Base-by-base conservation (phyloP, 2,329 filamentous ascomycete species). In the Plenodomus lindquistii region DNA sequence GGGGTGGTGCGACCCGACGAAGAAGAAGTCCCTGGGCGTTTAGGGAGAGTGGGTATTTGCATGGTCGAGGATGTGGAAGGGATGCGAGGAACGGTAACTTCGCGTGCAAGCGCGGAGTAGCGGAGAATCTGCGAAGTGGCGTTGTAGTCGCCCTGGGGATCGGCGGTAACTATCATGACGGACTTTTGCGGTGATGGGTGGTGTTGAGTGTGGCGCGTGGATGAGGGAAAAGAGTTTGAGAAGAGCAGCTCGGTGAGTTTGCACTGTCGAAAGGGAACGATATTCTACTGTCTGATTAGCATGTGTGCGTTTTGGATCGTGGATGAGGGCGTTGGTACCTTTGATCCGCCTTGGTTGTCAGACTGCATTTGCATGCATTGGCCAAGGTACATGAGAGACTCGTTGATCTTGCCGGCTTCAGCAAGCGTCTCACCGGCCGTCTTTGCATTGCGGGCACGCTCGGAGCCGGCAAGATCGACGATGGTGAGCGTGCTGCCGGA, bases 391-490 rank as follows among this genome's bases (percentile, higher is more conserved):
- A 99, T 99, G 67, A 99, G 77, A 66, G 90, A 96, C 73, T 97
- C 92, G 66, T 99, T 99, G 70, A 99, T 99, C 75, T 97, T 97
- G 44, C 94, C 94, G 29, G 93, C 94, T 75, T 99, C 94, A 0
- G 89, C 93, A 13, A 99, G 81, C 0, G 93, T 97, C 3, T 91
- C 86, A 11, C 94, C 94, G 0, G 91, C 89, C 0, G 94, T 97
- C 79, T 97, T 97, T 20, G 94, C 92, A 55, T 94, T 91, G 51
- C 92, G 83, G 15, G 93, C 93, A 51, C 94, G 85, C 74, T 99
- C 94, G 52, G 94, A 97, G 78, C 92, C 93, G 16, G 93, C 93
- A 42, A 97, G 77, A 70, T 97, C 93, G 38, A 96, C 93, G 55
- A 97, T 87, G 0, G 91, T 96, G 22, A 97, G 77, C 1, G 86